Evolutionary conservation across 2,329 filamentous ascomycete genomes (phyloP), one percentile per base, ranked within the genome.

Genomic region (Septoria linicola): DNA sequence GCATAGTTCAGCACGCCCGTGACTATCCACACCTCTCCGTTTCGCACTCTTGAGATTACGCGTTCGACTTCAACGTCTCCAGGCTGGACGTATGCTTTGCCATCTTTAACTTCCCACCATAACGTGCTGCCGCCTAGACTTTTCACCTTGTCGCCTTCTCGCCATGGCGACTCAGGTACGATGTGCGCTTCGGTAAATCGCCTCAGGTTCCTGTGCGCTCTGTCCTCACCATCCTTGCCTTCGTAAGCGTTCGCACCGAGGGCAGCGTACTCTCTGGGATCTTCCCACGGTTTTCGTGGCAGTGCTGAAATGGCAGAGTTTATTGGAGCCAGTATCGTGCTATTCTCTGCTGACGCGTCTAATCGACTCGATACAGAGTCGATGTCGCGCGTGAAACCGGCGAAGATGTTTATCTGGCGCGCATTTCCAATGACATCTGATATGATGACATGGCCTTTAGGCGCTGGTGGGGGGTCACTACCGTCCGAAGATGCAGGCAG

Each of bases 111-210:
- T 65, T 90, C 87, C 89, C 90, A 97, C 85, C 87, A 96, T 41
- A 97, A 67, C 60, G 87, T 82, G 49, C 78, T 78, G 0, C 86
- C 87, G 7, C 84, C 75, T 41, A 89, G 61, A 0, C 87, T 87
- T 72, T 83, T 80, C 1, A 81, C 76, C 70, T 85, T 89, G 57
- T 80, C 73, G 2, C 76, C 75, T 57, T 87, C 82, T 20, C 74
- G 70, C 91, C 92, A 97, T 0, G 90, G 89, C 63, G 82, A 88
- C 3, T 72, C 70, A 0, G 83, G 78, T 3, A 97, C 79, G 46
- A 96, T 78, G 71, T 99, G 93, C 39, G 86, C 85, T 72, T 95
- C 85, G 1, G 95, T 88, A 68, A 97, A 97, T 32, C 80, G 76
- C 64, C 79, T 78, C 57, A 97, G 68, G 64, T 97, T 97, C 59